A percentile compares a stretch with the other conserved stretches of the same genome.
Evolutionary conservation across 2,329 filamentous ascomycete genomes (phyloP).

Genomic region (Trichophyton mentagrophytes): DNA sequence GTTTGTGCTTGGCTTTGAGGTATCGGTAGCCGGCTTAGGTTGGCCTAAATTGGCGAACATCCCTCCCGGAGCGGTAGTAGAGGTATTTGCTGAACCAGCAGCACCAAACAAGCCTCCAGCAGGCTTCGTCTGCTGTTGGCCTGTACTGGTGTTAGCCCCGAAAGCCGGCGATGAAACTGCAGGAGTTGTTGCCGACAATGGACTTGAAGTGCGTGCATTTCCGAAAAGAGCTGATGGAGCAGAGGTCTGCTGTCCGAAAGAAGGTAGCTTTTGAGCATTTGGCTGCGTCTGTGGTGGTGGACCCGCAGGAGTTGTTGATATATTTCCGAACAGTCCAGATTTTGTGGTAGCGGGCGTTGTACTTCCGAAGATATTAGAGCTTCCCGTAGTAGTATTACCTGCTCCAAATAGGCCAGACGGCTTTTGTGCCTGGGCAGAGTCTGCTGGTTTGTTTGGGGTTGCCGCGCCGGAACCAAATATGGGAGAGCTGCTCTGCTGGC

Average conservation of each 20-base stretch:
- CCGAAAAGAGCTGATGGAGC: not conserved
- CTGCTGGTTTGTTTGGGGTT: conserved; percentile 28
- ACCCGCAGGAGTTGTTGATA: conserved; percentile 40
- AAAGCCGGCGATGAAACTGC: conserved; percentile 3
- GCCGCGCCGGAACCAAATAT: conserved; percentile 21
- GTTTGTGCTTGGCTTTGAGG: not conserved
- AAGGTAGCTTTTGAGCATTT: not conserved
- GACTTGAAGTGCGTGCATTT: not conserved
- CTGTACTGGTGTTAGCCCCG: not conserved
- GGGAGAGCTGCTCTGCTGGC: conserved; percentile 17
- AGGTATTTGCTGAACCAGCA: conserved; percentile 9
- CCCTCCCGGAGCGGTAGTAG: conserved; percentile 12
- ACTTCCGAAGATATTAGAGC: conserved; percentile 22
- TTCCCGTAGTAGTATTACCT: conserved; percentile 14
- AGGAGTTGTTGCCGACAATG: conserved; percentile 17
- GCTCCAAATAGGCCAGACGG: conserved; percentile 24
- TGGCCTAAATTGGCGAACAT: conserved; percentile 4
- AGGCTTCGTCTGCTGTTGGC: not conserved
- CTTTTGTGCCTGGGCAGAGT: conserved; percentile 22
- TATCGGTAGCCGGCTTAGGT: conserved; percentile 8
- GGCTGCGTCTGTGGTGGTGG: conserved; percentile 28
- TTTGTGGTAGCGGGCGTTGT: conserved; percentile 27
- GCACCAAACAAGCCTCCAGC: not conserved
- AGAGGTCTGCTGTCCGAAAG: not conserved
- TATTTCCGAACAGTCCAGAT: conserved; percentile 26